Conservation (phyloP, 148 eudicot genomes). For the Fagopyrum esculentum region DNA sequence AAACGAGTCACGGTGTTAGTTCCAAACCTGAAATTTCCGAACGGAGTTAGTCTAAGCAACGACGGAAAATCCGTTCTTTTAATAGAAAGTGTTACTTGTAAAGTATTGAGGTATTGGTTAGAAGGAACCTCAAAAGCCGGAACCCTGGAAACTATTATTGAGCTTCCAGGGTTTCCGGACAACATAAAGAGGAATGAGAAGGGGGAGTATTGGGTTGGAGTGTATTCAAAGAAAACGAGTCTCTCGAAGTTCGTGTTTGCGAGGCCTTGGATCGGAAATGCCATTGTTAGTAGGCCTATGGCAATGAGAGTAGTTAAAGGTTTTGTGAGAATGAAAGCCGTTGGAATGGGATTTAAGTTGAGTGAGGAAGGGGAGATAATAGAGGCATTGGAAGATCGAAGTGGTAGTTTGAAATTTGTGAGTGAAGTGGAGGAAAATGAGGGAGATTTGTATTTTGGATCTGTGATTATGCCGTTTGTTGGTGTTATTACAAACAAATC, state of each 20-base stretch:
- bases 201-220: constrained; percentile 80
- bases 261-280: constrained; percentile 38
- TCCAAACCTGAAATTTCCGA: constrained; percentile 53
- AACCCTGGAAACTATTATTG: constrained; percentile 30
- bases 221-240: constrained; percentile 37
- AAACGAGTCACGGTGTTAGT: constrained; percentile 40
- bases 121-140: constrained; percentile 16
- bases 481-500: constrained; percentile 16
- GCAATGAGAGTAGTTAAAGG: constrained; percentile 23
- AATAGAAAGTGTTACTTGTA: constrained; percentile 50
- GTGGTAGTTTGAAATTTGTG: constrained; percentile 47
- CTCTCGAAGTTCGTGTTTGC: constrained; percentile 38
- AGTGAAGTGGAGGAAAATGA: constrained; percentile 77
- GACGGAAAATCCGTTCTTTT: constrained; percentile 40
- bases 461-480: constrained; percentile 50
- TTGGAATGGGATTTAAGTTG: constrained; percentile 57
- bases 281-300: constrained; percentile 39
- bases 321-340: constrained; percentile 30
- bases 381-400: constrained; percentile 44
- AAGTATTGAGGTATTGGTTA: constrained; percentile 44
- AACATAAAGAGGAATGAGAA: constrained; percentile 43
- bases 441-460: constrained; percentile 76
- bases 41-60: constrained; percentile 66
- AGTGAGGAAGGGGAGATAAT: constrained; percentile 46
- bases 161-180: constrained; percentile 65